Conservation (phyloP, 345 rosid genomes). For the Anastatica hierochuntica region DNA sequence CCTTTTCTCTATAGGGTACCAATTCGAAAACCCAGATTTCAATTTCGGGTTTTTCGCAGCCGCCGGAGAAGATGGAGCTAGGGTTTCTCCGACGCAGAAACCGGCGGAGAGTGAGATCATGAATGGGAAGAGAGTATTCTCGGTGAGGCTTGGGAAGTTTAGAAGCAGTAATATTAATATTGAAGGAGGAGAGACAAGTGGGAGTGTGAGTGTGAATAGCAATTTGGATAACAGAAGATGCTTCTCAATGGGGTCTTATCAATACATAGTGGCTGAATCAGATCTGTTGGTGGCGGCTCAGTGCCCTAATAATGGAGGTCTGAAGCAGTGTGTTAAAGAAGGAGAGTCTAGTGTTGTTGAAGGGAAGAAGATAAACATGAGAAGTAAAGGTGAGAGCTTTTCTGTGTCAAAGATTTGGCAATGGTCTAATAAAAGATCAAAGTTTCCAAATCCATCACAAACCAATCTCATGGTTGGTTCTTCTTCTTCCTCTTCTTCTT, state of each 20-base stretch:
- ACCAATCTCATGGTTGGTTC: conserved; percentile 26
- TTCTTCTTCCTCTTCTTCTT: conserved; percentile 19
- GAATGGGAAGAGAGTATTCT: conserved; percentile 58
- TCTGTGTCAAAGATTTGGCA: conserved; percentile 93
- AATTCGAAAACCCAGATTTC: conserved; percentile 50
- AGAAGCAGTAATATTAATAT: conserved; percentile 28
- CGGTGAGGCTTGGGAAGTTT: conserved; percentile 79
- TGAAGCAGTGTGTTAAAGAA: conserved; percentile 35
- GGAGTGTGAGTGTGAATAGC: conserved; percentile 39
- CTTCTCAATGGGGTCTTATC: conserved; percentile 47
- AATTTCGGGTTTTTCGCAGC: conserved; percentile 31
- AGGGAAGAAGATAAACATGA: conserved; percentile 65
- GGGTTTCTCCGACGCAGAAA: conserved; percentile 34
- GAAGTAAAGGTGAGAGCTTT: conserved; percentile 85
- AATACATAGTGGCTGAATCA: conserved; percentile 65
- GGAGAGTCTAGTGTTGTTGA: conserved; percentile 34
- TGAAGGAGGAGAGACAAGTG: conserved; percentile 44
- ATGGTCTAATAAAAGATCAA: conserved; percentile 66
- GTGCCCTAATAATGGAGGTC: conserved; percentile 30
- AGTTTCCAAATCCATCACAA: conserved; percentile 35
- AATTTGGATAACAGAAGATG: conserved; percentile 54
- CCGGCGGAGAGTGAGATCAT: conserved; percentile 39
- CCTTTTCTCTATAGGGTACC: conserved; percentile 39
- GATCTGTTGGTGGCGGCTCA: conserved; percentile 54
- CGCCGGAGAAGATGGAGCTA: conserved; percentile 39